Evolutionary conservation across 371 early-diverging fungal genomes (phyloP).

Genomic region (Funneliformis caledonium): DNA sequence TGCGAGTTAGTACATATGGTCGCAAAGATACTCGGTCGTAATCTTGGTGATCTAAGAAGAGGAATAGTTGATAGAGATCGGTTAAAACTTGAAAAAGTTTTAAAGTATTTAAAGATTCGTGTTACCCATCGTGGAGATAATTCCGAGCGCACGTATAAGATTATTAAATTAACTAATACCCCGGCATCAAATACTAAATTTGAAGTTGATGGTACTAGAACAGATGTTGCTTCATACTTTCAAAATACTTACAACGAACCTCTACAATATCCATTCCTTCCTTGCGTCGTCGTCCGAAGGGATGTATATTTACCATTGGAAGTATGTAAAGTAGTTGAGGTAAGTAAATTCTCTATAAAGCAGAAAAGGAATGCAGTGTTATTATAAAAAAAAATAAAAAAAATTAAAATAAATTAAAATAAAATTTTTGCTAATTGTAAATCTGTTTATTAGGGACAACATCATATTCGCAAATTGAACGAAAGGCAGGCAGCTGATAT

Average conservation of each 20-base stretch:
- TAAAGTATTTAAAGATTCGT: slow-evolving; percentile 72
- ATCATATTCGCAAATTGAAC: slow-evolving; percentile 73
- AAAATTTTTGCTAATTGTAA: not conserved
- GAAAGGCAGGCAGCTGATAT: slow-evolving; percentile 87
- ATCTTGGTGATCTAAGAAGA: slow-evolving; percentile 66
- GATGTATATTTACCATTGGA: slow-evolving; percentile 81
- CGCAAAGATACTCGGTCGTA: slow-evolving; percentile 62
- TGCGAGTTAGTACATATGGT: slow-evolving; percentile 64
- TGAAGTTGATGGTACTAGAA: slow-evolving; percentile 53
- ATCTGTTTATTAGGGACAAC: slow-evolving; percentile 65
- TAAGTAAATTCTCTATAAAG: slow-evolving; percentile 37
- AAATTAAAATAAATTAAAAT: too few relatives aligned
- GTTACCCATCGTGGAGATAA: slow-evolving; percentile 73
- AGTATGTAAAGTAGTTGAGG: slow-evolving; percentile 71
- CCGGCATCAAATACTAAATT: slow-evolving; percentile 73
- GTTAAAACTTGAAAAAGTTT: slow-evolving; percentile 61
- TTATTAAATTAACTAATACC: slow-evolving; percentile 64
- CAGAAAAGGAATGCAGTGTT: slow-evolving; percentile 72
- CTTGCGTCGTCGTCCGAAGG: slow-evolving; percentile 72
- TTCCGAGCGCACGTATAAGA: slow-evolving; percentile 64
- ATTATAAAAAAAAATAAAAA: not conserved
- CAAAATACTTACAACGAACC: slow-evolving; percentile 62
- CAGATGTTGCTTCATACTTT: slow-evolving; percentile 79
- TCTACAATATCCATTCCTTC: slow-evolving; percentile 78
- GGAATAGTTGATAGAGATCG: slow-evolving; percentile 63